Base-by-base conservation (phyloP, 2,329 filamentous ascomycete species). In the Neofusicoccum sp. region DNA sequence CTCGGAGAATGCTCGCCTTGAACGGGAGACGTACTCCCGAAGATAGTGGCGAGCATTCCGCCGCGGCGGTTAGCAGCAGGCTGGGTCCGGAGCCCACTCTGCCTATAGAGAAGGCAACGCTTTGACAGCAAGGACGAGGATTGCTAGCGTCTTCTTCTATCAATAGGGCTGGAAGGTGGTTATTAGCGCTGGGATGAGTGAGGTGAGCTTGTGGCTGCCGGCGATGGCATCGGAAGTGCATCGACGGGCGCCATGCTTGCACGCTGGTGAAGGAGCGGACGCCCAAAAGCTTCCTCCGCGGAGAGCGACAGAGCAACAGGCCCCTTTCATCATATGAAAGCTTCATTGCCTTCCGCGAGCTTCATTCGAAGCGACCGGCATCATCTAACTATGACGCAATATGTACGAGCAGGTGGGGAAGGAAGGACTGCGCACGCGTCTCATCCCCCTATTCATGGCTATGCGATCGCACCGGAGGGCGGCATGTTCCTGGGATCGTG, bases 31-130 rank as follows among this genome's bases (percentile, higher is more conserved):
- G 51, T 9, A 16, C 34, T 14, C 16, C 43, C 28, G 11, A 30
- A 16, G 8, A 38, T 20, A 26, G 9, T 33, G 1, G 26, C n/a
- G 26, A 28, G 24, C 43, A 16, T 26, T 14, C 33, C 38, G 38
- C 28, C 3, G 43, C 51, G 51, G 51, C 43, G 12, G 51, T 43
- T 43, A 56, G 38, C 5, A 8, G 28, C 2, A 20, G 16, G 28
- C 43, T 43, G 43, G 51, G 14, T 56, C 51, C 51, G 51, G 51
- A 38, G 38, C 51, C 51, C 51, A 56, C 51, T 24, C 9, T 40
- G 31, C n/a, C 14, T 20, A n/a, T 43, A 43, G 24, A 56, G 28
- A 31, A 14, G 8, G 6, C 48, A 16, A n/a, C 28, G 34, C 48
- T 40, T 30, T 34, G 48, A 30, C n/a, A n/a, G 26, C 9, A 30